Percentiles rank a stretch among this genome's conserved stretches.
Conservation (phyloP, 2,329 filamentous ascomycete genomes). For the Biscogniauxia mediterranea region DNA sequence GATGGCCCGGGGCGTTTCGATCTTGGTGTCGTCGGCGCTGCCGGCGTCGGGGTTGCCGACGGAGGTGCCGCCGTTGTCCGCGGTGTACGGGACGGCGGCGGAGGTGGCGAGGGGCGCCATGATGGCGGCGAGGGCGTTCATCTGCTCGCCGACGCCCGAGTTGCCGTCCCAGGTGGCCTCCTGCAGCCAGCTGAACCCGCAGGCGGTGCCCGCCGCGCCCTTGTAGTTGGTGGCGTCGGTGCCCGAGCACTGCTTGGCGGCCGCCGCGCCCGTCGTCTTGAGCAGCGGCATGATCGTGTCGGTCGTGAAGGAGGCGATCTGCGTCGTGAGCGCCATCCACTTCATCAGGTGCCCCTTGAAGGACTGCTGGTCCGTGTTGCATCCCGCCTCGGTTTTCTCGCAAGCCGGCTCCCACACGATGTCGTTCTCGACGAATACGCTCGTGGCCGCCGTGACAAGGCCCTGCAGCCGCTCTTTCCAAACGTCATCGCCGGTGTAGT, state of each 20-base stretch:
- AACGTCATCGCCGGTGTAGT: constrained; percentile 38
- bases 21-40: constrained; percentile 21
- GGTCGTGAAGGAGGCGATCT: constrained; percentile 25
- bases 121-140: constrained; percentile 52
- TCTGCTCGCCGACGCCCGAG: constrained; percentile 53
- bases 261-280: constrained; percentile 39
- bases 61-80: constrained; percentile 26
- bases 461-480: constrained; percentile 48
- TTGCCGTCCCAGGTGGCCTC: constrained; percentile 46
- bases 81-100: constrained; percentile 14
- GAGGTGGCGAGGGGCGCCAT: constrained; percentile 41
- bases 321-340: constrained; percentile 41
- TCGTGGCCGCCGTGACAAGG: constrained; percentile 39
- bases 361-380: constrained; percentile 36
- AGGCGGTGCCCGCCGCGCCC: constrained; percentile 31
- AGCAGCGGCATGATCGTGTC: constrained; percentile 27
- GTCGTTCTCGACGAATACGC: constrained; percentile 44
- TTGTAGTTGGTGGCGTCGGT: constrained; percentile 19
- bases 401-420: constrained; percentile 59
- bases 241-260: constrained; percentile 26
- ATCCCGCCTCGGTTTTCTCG: constrained; percentile 39
- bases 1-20: constrained; percentile 19
- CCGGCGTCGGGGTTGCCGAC: constrained; percentile 27
- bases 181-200: constrained; percentile 53
- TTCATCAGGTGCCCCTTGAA: constrained; percentile 47